Evolutionary conservation across 2,329 filamentous ascomycete species (phyloP).

Genomic region (Hymenoscyphus fructigenus): DNA sequence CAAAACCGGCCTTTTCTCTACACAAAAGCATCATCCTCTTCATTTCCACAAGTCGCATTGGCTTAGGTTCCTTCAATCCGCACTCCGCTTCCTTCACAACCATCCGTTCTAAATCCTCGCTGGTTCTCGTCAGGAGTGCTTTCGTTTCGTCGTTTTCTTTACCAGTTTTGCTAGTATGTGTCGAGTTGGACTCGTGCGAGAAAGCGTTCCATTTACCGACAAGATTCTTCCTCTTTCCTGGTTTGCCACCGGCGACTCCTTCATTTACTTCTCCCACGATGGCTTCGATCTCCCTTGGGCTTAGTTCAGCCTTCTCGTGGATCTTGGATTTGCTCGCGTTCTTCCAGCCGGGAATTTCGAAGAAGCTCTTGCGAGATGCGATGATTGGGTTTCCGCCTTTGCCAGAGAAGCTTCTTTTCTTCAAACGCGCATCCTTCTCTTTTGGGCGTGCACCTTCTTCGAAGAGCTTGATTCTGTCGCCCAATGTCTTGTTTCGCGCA

Average conservation of each 20-base stretch:
- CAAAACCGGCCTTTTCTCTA: constrained; percentile 26
- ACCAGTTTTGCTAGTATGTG: neutral
- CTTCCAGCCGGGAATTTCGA: constrained; percentile 20
- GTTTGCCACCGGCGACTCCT: neutral
- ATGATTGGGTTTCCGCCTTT: constrained; percentile 18
- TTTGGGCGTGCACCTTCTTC: constrained; percentile 16
- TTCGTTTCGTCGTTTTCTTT: neutral
- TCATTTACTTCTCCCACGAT: constrained; percentile 19
- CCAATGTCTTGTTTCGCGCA: constrained; percentile 24
- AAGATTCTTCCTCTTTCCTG: constrained; percentile 13
- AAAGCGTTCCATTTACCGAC: constrained; percentile 18
- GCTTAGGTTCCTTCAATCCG: constrained; percentile 32
- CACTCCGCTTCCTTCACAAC: constrained; percentile 34
- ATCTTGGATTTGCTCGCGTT: neutral
- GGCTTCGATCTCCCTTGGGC: constrained; percentile 13
- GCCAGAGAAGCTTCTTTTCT: constrained; percentile 18
- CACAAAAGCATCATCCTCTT: constrained; percentile 34
- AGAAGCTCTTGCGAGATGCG: constrained; percentile 19
- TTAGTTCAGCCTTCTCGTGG: constrained; percentile 5
- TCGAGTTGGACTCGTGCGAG: constrained; percentile 3
- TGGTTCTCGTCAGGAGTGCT: constrained; percentile 7
- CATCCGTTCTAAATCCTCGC: constrained; percentile 19
- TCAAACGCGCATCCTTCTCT: constrained; percentile 2
- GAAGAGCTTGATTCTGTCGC: constrained; percentile 31
- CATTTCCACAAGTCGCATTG: constrained; percentile 32